These are phyloP conservation scores for Hypoxylon sp. DNA, from an alignment of 2,329 filamentous ascomycete genomes.

Conservation along the genomic window DNA sequence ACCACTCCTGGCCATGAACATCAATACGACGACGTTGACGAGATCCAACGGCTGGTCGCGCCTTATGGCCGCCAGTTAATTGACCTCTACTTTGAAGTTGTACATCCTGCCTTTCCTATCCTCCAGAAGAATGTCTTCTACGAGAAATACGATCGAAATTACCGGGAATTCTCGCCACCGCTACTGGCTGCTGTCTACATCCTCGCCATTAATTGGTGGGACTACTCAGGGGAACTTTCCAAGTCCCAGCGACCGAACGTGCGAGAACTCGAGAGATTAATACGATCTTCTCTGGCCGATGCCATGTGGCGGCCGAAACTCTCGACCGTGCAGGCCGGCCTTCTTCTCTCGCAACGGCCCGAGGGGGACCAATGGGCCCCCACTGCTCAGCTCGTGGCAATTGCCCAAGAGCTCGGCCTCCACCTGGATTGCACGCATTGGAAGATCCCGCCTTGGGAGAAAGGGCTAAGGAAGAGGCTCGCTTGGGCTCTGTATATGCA, in stretches of 20 bases:
- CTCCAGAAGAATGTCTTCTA: constrained; percentile 85
- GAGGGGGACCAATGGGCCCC: constrained; percentile 86
- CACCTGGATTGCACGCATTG: constrained; percentile 89
- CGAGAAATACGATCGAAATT: constrained; percentile 81
- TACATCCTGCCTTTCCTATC: constrained; percentile 87
- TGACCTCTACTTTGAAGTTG: constrained; percentile 84
- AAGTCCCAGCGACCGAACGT: constrained; percentile 78
- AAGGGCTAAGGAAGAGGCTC: constrained; percentile 84
- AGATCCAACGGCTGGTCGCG: constrained; percentile 81
- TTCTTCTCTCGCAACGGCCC: constrained; percentile 81
- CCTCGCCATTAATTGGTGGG: constrained; percentile 90
- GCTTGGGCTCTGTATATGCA: constrained; percentile 96
- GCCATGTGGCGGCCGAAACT: constrained; percentile 87
- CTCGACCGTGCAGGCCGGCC: constrained; percentile 82
- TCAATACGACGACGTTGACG: constrained; percentile 76
- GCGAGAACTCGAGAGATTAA: constrained; percentile 79
- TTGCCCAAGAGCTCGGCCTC: constrained; percentile 88
- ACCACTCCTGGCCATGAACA: constrained; percentile 80
- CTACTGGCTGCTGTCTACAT: constrained; percentile 87
- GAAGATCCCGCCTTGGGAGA: constrained; percentile 92
- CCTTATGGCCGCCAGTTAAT: constrained; percentile 84
- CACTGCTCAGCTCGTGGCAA: constrained; percentile 88
- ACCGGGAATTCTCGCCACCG: constrained; percentile 81
- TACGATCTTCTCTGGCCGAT: constrained; percentile 79
- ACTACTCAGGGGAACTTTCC: constrained; percentile 77